Evolutionary conservation across 176 grass and related monocot genomes (phyloP).

Genomic region (Eragrostis nindensis): DNA sequence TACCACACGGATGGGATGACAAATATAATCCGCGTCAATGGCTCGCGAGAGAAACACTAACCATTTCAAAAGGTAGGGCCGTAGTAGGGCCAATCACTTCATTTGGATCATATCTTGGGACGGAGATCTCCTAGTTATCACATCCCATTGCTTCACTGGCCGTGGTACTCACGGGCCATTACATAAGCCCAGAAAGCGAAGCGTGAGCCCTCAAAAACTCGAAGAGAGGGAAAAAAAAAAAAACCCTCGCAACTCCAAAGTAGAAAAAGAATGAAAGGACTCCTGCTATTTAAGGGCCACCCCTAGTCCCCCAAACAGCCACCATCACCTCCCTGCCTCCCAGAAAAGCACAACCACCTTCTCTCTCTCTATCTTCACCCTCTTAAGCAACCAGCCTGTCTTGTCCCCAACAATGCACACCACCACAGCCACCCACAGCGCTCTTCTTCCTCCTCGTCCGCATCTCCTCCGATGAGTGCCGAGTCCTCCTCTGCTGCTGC

Average conservation of each 20-base stretch:
- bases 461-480: conserved; percentile 17
- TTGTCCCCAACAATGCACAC: conserved; percentile 43
- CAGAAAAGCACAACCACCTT: conserved; percentile 32
- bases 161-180: neutral
- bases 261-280: conserved; percentile 33
- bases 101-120: neutral
- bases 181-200: neutral
- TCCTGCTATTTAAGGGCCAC: conserved; percentile 59
- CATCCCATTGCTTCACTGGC: neutral
- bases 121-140: conserved; percentile 4
- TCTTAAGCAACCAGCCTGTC: neutral
- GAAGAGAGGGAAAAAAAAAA: neutral
- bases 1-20: neutral
- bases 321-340: conserved; percentile 43
- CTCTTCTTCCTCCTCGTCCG: neutral
- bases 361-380: neutral
- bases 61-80: conserved; percentile 13
- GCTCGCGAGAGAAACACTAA: neutral
- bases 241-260: neutral
- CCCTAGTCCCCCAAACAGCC: conserved; percentile 47
- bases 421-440: conserved; percentile 1
- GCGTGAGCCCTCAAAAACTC: conserved; percentile 8
- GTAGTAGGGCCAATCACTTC: neutral
- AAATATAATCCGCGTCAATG: neutral
- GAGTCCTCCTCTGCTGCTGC: neutral